A percentile compares a stretch with the other conserved stretches of the same genome.
These are phyloP conservation scores for Chaetoscypha palmicola DNA, from an alignment of 2,329 filamentous ascomycete genomes.

Conservation along the genomic window DNA sequence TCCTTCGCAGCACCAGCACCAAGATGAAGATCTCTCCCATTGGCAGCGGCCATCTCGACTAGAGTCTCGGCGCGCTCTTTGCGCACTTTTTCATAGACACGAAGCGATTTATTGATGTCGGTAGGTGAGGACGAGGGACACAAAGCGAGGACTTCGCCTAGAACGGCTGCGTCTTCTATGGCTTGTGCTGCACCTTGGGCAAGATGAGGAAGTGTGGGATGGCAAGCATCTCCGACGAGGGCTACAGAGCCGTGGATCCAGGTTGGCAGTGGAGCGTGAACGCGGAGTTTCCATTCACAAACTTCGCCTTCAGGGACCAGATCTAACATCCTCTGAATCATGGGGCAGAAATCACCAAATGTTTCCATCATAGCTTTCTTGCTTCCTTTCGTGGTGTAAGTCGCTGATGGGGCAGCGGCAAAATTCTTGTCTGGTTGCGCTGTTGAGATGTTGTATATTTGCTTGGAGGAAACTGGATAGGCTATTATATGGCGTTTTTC, in stretches of 20 bases:
- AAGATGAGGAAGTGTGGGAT: slow-evolving; percentile 61
- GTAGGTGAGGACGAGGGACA: slow-evolving; percentile 33
- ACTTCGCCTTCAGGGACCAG: slow-evolving; percentile 56
- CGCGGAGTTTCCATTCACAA: slow-evolving; percentile 57
- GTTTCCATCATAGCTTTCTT: slow-evolving; percentile 56
- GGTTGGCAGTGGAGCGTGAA: slow-evolving; percentile 47
- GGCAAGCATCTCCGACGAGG: slow-evolving; percentile 58
- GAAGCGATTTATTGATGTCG: slow-evolving; percentile 42
- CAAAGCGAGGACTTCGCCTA: slow-evolving; percentile 45
- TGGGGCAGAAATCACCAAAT: slow-evolving; percentile 53
- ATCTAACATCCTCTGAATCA: slow-evolving; percentile 51
- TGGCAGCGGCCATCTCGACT: slow-evolving; percentile 45
- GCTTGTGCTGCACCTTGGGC: slow-evolving; percentile 63
- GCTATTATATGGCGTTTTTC: slow-evolving; percentile 70
- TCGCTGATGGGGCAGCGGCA: slow-evolving; percentile 48
- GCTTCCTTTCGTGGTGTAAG: slow-evolving; percentile 56
- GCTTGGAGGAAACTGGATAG: slow-evolving; percentile 63
- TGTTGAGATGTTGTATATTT: slow-evolving; percentile 58
- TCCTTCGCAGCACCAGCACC: slow-evolving; percentile 52
- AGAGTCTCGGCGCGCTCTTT: slow-evolving; percentile 48
- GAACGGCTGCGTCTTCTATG: slow-evolving; percentile 57
- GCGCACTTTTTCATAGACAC: slow-evolving; percentile 48
- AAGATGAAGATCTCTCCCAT: slow-evolving; percentile 49
- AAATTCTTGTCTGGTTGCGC: slow-evolving; percentile 56
- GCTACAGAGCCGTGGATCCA: slow-evolving; percentile 52